Evolutionary conservation across 345 rosid species (phyloP).

Genomic region (Orychophragmus violaceus): DNA sequence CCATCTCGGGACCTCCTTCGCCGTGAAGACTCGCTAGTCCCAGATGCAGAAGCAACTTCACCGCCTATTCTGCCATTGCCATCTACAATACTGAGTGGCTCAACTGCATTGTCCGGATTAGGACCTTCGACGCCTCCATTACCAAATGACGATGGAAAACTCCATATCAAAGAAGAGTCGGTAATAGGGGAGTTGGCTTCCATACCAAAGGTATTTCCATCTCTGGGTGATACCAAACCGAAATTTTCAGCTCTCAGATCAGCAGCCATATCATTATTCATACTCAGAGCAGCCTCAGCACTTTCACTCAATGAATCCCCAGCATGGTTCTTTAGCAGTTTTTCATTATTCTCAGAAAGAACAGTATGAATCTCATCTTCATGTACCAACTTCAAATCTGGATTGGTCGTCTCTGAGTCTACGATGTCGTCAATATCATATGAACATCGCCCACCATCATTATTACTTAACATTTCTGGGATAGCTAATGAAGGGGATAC

Average conservation of each 20-base stretch:
- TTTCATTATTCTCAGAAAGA: conserved; percentile 23
- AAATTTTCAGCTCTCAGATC: conserved; percentile 28
- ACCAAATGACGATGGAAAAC: conserved; percentile 20
- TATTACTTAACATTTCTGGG: conserved; percentile 12
- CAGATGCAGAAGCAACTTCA: conserved; percentile 38
- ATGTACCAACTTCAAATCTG: conserved; percentile 23
- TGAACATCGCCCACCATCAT: conserved; percentile 17
- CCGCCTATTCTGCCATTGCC: conserved; percentile 37
- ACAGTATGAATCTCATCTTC: conserved; percentile 19
- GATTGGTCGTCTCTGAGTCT: conserved; percentile 16
- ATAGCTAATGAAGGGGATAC: conserved; percentile 23
- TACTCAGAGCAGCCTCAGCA: conserved; percentile 21
- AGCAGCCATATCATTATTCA: conserved; percentile 30
- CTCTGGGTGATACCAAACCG: conserved; percentile 17
- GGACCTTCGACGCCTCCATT: conserved; percentile 23
- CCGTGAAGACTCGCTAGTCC: conserved; percentile 34
- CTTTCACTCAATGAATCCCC: conserved; percentile 15
- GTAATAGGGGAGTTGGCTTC: conserved; percentile 29
- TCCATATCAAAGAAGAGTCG: conserved; percentile 28
- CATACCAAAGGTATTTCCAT: conserved; percentile 22
- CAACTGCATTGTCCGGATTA: conserved; percentile 31
- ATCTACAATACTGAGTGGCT: conserved; percentile 24
- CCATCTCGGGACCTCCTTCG: conserved; percentile 38
- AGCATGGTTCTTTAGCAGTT: conserved; percentile 7
- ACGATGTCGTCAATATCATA: conserved; percentile 15